Percentiles rank a stretch among this genome's conserved stretches.
These are phyloP conservation scores for Capsella bursapastoris DNA, from an alignment of 345 rosid genomes.

Conservation along the genomic window DNA sequence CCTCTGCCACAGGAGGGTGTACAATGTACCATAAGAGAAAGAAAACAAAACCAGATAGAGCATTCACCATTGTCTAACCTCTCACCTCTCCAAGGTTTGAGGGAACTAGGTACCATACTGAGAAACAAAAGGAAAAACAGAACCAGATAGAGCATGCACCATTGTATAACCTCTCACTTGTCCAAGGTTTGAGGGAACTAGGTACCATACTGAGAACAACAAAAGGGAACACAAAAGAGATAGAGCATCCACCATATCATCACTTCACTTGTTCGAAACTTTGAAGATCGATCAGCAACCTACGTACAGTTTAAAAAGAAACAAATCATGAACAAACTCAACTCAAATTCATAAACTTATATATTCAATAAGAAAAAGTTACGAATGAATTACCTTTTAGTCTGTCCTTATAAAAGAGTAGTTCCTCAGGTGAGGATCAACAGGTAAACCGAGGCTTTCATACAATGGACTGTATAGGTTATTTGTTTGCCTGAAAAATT, in stretches of 20 bases:
- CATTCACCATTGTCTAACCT: neutral
- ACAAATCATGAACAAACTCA: neutral
- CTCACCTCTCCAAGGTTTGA: too few relatives aligned
- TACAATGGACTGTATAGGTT: conserved; percentile 7
- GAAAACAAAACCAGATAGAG: neutral
- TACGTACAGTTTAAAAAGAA: neutral
- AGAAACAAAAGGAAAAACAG: too few relatives aligned
- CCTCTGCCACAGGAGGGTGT: neutral
- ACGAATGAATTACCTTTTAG: neutral
- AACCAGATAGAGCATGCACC: too few relatives aligned
- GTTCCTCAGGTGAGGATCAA: conserved; percentile 35
- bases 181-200: neutral
- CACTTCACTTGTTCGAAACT: neutral
- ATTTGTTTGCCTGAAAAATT: neutral
- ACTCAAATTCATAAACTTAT: neutral
- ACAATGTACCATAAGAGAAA: neutral
- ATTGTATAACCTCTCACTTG: too few relatives aligned
- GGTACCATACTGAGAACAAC: neutral
- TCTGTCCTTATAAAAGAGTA: neutral
- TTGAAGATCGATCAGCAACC: conserved; percentile 17
- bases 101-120: too few relatives aligned
- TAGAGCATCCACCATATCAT: neutral
- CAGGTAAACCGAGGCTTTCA: neutral
- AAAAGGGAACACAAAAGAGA: neutral
- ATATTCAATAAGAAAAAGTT: too few relatives aligned